Evolutionary conservation across 176 grass and related monocot genomes (phyloP).

Genomic region (Carex kokanica): DNA sequence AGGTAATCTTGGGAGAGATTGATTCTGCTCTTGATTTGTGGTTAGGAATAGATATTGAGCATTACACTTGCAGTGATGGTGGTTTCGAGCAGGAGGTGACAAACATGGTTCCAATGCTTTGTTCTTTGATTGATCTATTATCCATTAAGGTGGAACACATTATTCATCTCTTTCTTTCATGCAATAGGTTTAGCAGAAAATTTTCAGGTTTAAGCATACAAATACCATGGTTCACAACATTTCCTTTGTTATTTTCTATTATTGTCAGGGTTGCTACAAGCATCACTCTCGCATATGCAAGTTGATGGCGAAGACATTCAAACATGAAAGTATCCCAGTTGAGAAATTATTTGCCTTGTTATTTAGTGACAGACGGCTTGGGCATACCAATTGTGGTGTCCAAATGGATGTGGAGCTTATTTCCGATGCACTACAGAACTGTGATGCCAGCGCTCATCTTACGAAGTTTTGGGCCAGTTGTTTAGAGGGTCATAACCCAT

Average conservation of each 20-base stretch:
- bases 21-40: slow-evolving; percentile 44
- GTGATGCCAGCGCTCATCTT: slow-evolving; percentile 38
- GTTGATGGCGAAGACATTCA: slow-evolving; percentile 51
- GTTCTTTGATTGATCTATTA: slow-evolving; percentile 75
- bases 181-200: neutral
- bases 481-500: slow-evolving; percentile 48
- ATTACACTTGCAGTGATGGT: slow-evolving; percentile 31
- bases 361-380: slow-evolving; percentile 56
- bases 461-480: slow-evolving; percentile 63
- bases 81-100: slow-evolving; percentile 32
- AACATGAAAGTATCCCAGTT: slow-evolving; percentile 47
- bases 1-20: slow-evolving; percentile 55
- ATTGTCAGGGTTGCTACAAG: slow-evolving; percentile 65
- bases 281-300: slow-evolving; percentile 75
- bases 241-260: slow-evolving; percentile 12
- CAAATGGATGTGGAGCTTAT: slow-evolving; percentile 54
- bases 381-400: slow-evolving; percentile 62
- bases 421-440: slow-evolving; percentile 41
- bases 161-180: neutral
- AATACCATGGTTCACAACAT: neutral
- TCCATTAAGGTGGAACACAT: slow-evolving; percentile 55
- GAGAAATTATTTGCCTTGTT: slow-evolving; percentile 55
- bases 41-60: slow-evolving; percentile 34
- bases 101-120: slow-evolving; percentile 57
- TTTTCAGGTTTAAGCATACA: neutral